Base-by-base conservation (phyloP, 2,329 filamentous ascomycete species). In the Canariomyces notabilis region DNA sequence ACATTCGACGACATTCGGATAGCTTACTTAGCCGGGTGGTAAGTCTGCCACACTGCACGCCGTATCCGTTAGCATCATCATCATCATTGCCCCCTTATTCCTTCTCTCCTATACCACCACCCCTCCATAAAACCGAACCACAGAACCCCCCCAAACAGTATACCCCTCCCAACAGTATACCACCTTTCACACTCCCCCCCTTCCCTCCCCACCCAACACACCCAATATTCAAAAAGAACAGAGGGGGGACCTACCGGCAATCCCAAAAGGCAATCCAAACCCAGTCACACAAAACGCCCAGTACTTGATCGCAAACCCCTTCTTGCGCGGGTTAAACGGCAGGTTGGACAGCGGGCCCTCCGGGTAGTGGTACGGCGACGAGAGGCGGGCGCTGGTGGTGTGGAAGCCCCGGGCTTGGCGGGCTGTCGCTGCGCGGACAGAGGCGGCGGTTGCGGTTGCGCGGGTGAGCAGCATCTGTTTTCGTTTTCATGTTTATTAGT, bases 301-400 rank as follows among this genome's bases (percentile, higher is more conserved):
- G 83, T 86, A 98, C 72, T 84, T 79, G 60, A 88, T 53, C 57
- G 75, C 80, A 69, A 98, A 98, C 74, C 78, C 86, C 73, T 83
- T 87, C 67, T 83, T 91, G 74, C 88, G 78, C 59, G 93, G 87
- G 79, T 98, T 95, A 83, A 98, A 98, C 58, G 93, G 93, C 58
- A 98, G 73, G 80, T 96, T 97, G 77, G 79, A 84, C 72, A 89
- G 86, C 64, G 91, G 87, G 57, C 91, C 93, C 77, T 97, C 91
- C 61, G 91, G 85, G 77, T 98, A 98, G 79, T 98, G 93, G 84
- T 95, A 96, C 56, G 90, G 90, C 67, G 88, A 94, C 62, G 77
- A 80, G 67, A 95, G 74, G 70, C 87, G 89, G 67, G 85, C 55
- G 52, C 88, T 87, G 68, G 91, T 94, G 64, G 88, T 82, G 71